phyloP scores from a whole-genome alignment of 2,329 filamentous ascomycete species.

The Parascedosporium putredinis region DNA sequence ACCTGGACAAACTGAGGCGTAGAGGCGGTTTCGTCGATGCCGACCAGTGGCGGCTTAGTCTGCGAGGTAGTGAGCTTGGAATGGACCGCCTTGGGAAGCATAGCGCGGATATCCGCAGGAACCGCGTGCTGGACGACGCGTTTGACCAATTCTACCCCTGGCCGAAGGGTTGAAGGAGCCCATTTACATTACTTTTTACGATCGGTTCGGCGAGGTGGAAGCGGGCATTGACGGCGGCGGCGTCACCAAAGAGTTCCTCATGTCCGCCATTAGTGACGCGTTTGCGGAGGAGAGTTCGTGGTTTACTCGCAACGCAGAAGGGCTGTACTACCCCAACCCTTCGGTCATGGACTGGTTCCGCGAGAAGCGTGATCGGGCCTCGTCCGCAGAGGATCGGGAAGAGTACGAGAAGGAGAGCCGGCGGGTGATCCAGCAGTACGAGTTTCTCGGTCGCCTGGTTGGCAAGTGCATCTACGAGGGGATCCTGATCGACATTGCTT shows the following conservation, averaged over 20 bases:
- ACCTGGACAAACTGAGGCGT: conserved; percentile 65
- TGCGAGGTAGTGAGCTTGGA: neutral
- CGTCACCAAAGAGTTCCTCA: conserved; percentile 95
- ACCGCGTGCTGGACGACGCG: conserved; percentile 51
- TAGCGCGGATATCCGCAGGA: conserved; percentile 1
- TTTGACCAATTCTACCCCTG: conserved; percentile 67
- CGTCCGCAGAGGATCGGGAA: neutral
- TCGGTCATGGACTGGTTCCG: conserved; percentile 59
- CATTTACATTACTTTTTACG: conserved; percentile 93
- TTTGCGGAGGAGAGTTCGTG: conserved; percentile 56
- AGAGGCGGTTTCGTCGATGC: conserved; percentile 49
- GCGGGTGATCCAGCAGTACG: conserved; percentile 61
- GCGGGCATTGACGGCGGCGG: conserved; percentile 95
- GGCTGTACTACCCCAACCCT: conserved; percentile 83
- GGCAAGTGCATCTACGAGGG: conserved; percentile 97
- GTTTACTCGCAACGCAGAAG: conserved; percentile 69
- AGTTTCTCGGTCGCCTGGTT: conserved; percentile 85
- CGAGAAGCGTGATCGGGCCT: conserved; percentile 37
- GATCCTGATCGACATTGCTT: conserved; percentile 84
- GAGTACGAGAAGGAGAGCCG: neutral
- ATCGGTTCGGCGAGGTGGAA: conserved; percentile 76
- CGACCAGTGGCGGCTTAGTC: conserved; percentile 16
- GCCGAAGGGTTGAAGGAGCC: conserved; percentile 83
- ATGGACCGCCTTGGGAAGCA: conserved; percentile 5
- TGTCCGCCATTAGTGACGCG: conserved; percentile 74